These are phyloP conservation scores for Biscogniauxia sp. DNA, from an alignment of 2,329 filamentous ascomycete genomes.

Conservation along the genomic window DNA sequence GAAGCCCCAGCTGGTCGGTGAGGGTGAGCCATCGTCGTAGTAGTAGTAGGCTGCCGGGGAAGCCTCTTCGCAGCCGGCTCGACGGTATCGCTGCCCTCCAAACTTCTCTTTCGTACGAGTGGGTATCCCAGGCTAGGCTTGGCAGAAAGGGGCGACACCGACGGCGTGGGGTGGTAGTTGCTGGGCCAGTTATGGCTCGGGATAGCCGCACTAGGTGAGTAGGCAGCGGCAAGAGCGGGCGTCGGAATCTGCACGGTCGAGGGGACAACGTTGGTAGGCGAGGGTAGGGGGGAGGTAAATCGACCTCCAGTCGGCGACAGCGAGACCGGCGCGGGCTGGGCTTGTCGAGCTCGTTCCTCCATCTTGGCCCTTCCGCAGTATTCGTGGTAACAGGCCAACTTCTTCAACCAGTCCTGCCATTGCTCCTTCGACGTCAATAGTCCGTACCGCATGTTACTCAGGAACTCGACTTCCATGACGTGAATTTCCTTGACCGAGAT, in stretches of 20 bases:
- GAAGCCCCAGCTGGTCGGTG: constrained; percentile 17
- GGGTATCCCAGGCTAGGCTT: constrained; percentile 44
- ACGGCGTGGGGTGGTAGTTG: constrained; percentile 37
- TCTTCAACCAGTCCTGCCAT: constrained; percentile 84
- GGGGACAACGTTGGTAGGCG: constrained; percentile 43
- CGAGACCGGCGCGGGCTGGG: constrained; percentile 33
- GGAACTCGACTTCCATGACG: constrained; percentile 99
- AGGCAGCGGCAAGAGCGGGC: constrained; percentile 37
- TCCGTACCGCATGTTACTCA: constrained; percentile 97
- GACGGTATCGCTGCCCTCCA: constrained; percentile 45
- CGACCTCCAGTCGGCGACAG: constrained; percentile 38
- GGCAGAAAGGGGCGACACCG: constrained; percentile 47
- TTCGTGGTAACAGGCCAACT: constrained; percentile 76
- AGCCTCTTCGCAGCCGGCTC: constrained; percentile 57
- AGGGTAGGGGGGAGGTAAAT: constrained; percentile 47
- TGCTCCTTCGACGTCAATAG: constrained; percentile 81
- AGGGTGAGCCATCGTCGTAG: constrained; percentile 24
- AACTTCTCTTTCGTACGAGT: constrained; percentile 48
- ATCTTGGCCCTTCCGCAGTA: constrained; percentile 72
- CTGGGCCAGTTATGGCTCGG: constrained; percentile 38
- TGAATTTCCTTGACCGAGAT: constrained; percentile 95
- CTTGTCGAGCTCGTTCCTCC: constrained; percentile 32
- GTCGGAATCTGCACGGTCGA: constrained; percentile 32
- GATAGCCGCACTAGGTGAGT: constrained; percentile 40
- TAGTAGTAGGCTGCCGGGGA: constrained; percentile 31